Evolutionary conservation across 225 moss, liverwort and hornwort genomes (phyloP), one percentile per base, ranked within the genome.

Genomic region (Takakia lepidozioides): DNA sequence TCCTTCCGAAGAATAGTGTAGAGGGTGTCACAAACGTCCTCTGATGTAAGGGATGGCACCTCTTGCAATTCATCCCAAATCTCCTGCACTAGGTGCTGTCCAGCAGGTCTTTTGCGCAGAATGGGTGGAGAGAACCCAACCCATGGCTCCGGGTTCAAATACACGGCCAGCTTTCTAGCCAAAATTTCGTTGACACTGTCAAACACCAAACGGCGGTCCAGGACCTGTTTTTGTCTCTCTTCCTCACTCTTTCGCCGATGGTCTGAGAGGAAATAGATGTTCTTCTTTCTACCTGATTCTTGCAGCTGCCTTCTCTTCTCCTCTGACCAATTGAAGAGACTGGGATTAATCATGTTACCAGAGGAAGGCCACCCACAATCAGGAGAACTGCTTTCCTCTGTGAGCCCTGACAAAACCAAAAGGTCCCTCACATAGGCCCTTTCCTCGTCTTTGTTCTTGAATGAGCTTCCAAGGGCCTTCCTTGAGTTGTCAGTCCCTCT

Each of bases 1-100:
- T 93, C 93, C 51, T 89, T 83, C 49, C 86, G 86, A 35, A 93
- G 73, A 35, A 93, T 78, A 10, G 67, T 71, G 16, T 80, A 76
- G 9, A 86, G 73, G 8, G 71, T 86, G 48, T 86, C 93, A 38
- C 69, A 86, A 19, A 74, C 85, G 30, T 84, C 83, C 29, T 74
- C 93, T 5, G 76, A 61, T 1, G 76, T 48, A 9, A 53, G 45
- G 16, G 81, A 83, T 4, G 84, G 81, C 30, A 86, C 73, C 36
- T 71, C 64, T 26, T 51, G 63, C 11, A 93, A 56, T 70, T 93
- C 71, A 20, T 70, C 60, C 49, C 81, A 58, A 0, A 93, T 64
- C 41, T 69, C 69, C 52, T 72, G 69, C 34, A 84, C 59, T 9
- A 88, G 72, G 41, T 38, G 35, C 57, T 78, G 69, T 13, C 93